phyloP scores from a whole-genome alignment of 2,329 filamentous ascomycete species.

The Ciborinia camelliae region DNA sequence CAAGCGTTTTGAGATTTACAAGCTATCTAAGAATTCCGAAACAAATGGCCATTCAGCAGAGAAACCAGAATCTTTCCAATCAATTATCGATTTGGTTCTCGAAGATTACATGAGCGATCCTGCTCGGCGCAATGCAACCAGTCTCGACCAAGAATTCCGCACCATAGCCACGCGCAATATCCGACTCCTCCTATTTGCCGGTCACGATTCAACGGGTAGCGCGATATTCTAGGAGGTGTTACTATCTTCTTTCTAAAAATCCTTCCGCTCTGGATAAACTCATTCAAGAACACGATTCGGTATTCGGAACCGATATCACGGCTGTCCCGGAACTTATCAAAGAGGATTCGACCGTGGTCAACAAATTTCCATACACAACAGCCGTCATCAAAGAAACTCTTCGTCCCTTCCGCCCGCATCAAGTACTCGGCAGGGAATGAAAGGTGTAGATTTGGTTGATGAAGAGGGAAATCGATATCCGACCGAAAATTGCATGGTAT shows the following conservation, averaged over 20 bases:
- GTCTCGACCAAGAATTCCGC: slow-evolving; percentile 23
- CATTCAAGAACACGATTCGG: slow-evolving; percentile 27
- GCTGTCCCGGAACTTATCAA: slow-evolving; percentile 16
- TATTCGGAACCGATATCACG: slow-evolving; percentile 26
- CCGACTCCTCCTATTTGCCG: slow-evolving; percentile 26
- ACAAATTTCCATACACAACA: slow-evolving; percentile 27
- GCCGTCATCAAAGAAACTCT: slow-evolving; percentile 31
- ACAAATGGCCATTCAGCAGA: neutral
- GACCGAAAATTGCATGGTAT: slow-evolving; percentile 23
- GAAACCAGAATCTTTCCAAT: slow-evolving; percentile 8
- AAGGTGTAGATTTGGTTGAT: slow-evolving; percentile 21
- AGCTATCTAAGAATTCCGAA: slow-evolving; percentile 5
- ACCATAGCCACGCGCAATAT: slow-evolving; percentile 23
- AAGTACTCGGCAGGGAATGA: slow-evolving; percentile 20
- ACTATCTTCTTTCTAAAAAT: slow-evolving; percentile 27
- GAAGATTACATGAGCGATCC: slow-evolving; percentile 26
- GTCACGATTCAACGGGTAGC: slow-evolving; percentile 29
- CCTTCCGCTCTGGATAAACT: slow-evolving; percentile 23
- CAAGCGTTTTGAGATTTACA: slow-evolving; percentile 21
- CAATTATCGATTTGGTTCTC: slow-evolving; percentile 28
- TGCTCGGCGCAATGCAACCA: neutral
- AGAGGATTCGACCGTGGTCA: slow-evolving; percentile 23
- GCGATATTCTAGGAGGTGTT: slow-evolving; percentile 24
- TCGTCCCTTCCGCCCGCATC: slow-evolving; percentile 28
- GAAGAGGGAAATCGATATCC: slow-evolving; percentile 23